phyloP scores from a whole-genome alignment of 1,284 basidiomycete species.

The Ganoderma sinense region DNA sequence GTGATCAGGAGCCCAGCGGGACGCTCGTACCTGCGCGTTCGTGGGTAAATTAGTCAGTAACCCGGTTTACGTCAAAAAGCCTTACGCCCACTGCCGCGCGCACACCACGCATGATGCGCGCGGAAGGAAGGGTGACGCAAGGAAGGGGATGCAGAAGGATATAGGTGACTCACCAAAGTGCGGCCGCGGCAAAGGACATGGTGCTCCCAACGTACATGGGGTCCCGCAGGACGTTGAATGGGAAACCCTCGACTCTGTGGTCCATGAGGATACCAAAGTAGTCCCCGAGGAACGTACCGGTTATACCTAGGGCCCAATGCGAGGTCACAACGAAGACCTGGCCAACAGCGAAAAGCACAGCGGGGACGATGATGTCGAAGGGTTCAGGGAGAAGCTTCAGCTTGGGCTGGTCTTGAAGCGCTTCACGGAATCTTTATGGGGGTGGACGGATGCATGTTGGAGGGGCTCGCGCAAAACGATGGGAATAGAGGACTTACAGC shows the following conservation, averaged over 20 bases:
- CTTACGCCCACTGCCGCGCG: constrained; percentile 3
- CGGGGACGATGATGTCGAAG: constrained; percentile 68
- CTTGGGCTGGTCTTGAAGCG: constrained; percentile 77
- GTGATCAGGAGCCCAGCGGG: constrained; percentile 84
- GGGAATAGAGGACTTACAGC: constrained; percentile 62
- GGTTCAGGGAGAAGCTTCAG: constrained; percentile 64
- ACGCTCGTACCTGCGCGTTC: constrained; percentile 71
- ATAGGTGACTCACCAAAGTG: constrained; percentile 71
- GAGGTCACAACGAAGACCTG: constrained; percentile 88
- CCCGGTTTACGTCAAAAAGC: constrained; percentile 11
- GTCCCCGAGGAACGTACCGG: constrained; percentile 95
- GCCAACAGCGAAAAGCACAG: constrained; percentile 72
- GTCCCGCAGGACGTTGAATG: constrained; percentile 92
- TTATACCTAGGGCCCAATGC: constrained; percentile 92
- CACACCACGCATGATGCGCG: neutral
- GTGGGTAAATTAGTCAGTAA: neutral
- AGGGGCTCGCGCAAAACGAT: constrained; percentile 4
- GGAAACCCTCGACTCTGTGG: constrained; percentile 86
- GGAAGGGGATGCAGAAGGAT: neutral
- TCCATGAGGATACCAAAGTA: constrained; percentile 99
- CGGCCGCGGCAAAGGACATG: constrained; percentile 84
- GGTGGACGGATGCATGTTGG: neutral
- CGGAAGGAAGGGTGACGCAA: neutral
- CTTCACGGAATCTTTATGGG: constrained; percentile 68
- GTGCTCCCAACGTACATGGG: constrained; percentile 98